Evolutionary conservation across 1,139 yeast genomes (phyloP), one percentile per base, ranked within the genome.

Genomic region (Nakaseomyces sp.): DNA sequence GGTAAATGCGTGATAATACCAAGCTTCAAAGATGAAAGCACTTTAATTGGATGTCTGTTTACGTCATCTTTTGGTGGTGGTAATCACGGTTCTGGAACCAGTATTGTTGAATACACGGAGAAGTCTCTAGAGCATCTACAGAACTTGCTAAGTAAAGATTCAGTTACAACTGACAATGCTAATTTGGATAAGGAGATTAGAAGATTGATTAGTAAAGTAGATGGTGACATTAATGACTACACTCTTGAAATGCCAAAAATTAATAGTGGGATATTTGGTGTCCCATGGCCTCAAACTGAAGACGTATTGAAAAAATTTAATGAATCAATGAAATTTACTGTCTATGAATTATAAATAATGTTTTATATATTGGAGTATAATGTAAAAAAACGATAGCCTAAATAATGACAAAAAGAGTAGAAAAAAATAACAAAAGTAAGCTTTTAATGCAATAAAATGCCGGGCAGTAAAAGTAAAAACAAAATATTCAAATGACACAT

Each of bases 231-330:
- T 10, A 30, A 25, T 15, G 47, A 57, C 2, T 48, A 50, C 13
- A 52, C 55, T 4, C 42, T 82, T 4, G 71, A 71, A 51, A 77
- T 86, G 81, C 95, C 95, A 24, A 73, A 75, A 60, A 84, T 86
- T 53, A 85, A 86, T 55, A 76, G 93, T 9, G 94, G 95, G 0
- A 72, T 85, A 5, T 85, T 86, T 60, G 73, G 73, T 1, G 89
- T 83, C 1, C 93, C 94, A 0, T 85, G 94, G 95, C 72, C 69
- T 26, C 54, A 71, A 6, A 84, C 94, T 0, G 91, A 77, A 54
- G 56, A 49, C 8, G 74, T 73, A 0, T 58, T 84, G 48, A 47
- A 62, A 25, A 52, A 58, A 22, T 51, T 68, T 30, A 54, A 63
- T 8, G 69, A 69, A 43, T 65, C 66, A 30, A 80, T 79, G 3